Conservation (phyloP, 352 stramenopile species). For the Hyaloperonospora arabidopsidis region DNA sequence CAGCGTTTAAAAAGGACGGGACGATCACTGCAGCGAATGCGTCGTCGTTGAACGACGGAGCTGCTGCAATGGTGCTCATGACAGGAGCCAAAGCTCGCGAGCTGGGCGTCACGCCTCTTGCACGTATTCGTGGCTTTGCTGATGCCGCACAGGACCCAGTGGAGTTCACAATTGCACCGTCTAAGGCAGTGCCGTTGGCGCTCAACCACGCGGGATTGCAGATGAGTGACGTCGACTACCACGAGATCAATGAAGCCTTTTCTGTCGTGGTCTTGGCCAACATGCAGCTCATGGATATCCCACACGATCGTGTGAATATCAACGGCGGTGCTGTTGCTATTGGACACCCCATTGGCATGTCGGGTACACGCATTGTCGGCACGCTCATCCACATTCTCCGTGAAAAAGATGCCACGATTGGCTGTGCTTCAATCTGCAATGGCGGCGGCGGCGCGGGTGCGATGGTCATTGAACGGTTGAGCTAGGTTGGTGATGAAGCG, state of each 20-base stretch:
- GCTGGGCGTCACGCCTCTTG: constrained; percentile 68
- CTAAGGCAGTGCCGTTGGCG: constrained; percentile 90
- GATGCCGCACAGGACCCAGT: constrained; percentile 86
- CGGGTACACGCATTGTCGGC: constrained; percentile 90
- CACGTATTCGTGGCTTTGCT: constrained; percentile 73
- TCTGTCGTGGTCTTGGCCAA: constrained; percentile 95
- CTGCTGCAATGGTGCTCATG: constrained; percentile 94
- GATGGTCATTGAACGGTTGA: constrained; percentile 91
- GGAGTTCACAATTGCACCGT: constrained; percentile 95
- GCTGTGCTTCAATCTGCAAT: constrained; percentile 97
- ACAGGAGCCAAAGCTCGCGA: constrained; percentile 81
- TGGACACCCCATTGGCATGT: constrained; percentile 81
- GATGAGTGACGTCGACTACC: constrained; percentile 92
- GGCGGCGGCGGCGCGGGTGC: constrained; percentile 94
- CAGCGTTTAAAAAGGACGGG: constrained; percentile 94
- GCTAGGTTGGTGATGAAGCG: constrained; percentile 24
- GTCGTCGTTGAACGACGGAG: constrained; percentile 96
- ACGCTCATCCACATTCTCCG: constrained; percentile 92
- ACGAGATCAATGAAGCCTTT: constrained; percentile 99
- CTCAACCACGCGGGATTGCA: constrained; percentile 87
- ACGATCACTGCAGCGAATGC: constrained; percentile 96
- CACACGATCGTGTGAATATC: constrained; percentile 91
- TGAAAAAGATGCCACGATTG: constrained; percentile 92
- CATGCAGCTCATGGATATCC: constrained; percentile 90
- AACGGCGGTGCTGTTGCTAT: constrained; percentile 91